Evolutionary conservation across 345 rosid genomes (phyloP), one percentile per base, ranked within the genome.

Genomic region (Brassica nigra): DNA sequence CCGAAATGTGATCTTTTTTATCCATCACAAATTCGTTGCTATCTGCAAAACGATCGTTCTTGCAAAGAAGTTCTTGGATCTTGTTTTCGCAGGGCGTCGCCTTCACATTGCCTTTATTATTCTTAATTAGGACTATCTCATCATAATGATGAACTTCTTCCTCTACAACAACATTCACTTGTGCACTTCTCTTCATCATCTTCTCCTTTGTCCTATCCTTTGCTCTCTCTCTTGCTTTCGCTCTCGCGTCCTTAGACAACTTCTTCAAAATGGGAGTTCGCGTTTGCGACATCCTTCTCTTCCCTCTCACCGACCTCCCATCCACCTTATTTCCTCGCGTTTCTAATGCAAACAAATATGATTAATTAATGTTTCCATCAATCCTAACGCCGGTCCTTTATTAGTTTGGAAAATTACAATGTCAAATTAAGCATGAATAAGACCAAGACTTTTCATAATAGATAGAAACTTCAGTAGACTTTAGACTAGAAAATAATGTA

Each of bases 151-250:
- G 69, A 70, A 52, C 47, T 68, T 49, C 70, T 80, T 75, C 66
- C 37, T 68, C 67, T 0, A 44, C 54, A 39, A 62, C 59, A 69
- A 62, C 61, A 52, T 68, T 49, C 3, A 28, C 79, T 55, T 75
- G 79, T 76, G 83, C 61, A 44, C 74, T 71, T 71, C 28, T 52
- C 37, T 49, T 67, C 82, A 74, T 70, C 83, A 74, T 85, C 79
- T 90, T 89, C 42, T 79, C 86, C n/a, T 31, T 78, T 5, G 97
- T 88, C 76, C 97, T 86, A 66, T 86, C 88, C 70, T 86, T 90
- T 5, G 97, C 97, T 71, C 92, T 81, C 10, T 78, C 94, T 76
- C 97, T 87, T n/a, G 94, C 95, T 82, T 83, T 86, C 5, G 75
- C 85, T 67, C 97, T 86, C 2, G 68, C 77, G 31, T 89, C 95